These are phyloP conservation scores for Neofusicoccum laricinum DNA, from an alignment of 2,329 filamentous ascomycete genomes.

Conservation along the genomic window DNA sequence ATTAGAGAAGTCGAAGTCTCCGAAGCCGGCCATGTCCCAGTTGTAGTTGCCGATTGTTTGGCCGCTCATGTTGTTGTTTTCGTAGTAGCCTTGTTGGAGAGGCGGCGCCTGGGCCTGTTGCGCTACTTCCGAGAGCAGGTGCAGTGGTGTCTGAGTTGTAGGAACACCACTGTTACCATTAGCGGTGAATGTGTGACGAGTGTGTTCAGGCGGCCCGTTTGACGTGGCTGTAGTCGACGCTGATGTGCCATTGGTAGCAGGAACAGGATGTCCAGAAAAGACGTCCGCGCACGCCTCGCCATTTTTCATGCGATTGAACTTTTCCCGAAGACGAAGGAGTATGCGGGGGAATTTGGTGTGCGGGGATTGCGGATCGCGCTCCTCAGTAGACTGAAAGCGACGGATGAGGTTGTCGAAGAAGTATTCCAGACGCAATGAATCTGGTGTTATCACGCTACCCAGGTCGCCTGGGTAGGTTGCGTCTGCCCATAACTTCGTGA, in stretches of 20 bases:
- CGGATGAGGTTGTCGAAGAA: slow-evolving; percentile 46
- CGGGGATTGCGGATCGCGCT: slow-evolving; percentile 39
- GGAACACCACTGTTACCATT: slow-evolving; percentile 23
- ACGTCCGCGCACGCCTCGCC: slow-evolving; percentile 27
- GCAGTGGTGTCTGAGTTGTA: slow-evolving; percentile 35
- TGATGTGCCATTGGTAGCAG: neutral
- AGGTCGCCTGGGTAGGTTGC: slow-evolving; percentile 50
- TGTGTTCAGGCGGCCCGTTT: slow-evolving; percentile 6
- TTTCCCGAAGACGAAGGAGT: slow-evolving; percentile 43
- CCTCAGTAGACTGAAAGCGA: slow-evolving; percentile 44
- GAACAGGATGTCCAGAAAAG: neutral
- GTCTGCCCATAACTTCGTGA: slow-evolving; percentile 60
- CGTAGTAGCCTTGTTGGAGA: slow-evolving; percentile 8
- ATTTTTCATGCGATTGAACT: slow-evolving; percentile 44
- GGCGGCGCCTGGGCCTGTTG: slow-evolving; percentile 16
- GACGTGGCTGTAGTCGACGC: neutral
- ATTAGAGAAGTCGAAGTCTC: slow-evolving; percentile 7
- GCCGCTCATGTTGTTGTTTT: neutral
- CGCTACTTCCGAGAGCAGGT: slow-evolving; percentile 40
- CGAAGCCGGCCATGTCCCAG: slow-evolving; percentile 5
- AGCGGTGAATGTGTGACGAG: slow-evolving; percentile 32
- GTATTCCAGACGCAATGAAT: slow-evolving; percentile 46
- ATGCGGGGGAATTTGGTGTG: slow-evolving; percentile 49
- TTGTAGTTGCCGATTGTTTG: neutral
- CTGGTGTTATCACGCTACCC: slow-evolving; percentile 47